Evolutionary conservation across 805 yeast genomes (phyloP).

Genomic region (Ascoidea rubescens): DNA sequence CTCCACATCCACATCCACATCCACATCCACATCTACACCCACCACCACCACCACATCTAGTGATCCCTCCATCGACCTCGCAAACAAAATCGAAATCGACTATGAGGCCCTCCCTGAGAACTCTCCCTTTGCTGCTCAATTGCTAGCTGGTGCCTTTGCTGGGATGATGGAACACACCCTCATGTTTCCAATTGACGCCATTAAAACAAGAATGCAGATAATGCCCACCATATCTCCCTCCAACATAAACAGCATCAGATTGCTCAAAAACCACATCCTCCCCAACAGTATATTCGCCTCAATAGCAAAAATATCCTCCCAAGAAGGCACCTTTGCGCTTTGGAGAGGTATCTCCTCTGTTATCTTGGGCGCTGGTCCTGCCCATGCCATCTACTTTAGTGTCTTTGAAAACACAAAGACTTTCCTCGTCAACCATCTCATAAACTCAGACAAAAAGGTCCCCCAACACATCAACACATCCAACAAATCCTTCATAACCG

Average conservation of each 20-base stretch:
- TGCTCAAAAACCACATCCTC: conserved; percentile 12
- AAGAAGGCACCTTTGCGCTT: conserved; percentile 77
- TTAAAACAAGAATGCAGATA: conserved; percentile 90
- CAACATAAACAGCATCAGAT: conserved; percentile 12
- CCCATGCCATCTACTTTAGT: conserved; percentile 93
- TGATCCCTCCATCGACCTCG: neutral
- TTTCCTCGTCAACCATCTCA: conserved; percentile 21
- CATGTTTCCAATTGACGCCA: conserved; percentile 94
- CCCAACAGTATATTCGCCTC: conserved; percentile 44
- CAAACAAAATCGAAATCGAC: conserved; percentile 38
- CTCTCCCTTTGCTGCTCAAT: conserved; percentile 71
- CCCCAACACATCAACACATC: neutral
- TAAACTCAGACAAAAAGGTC: neutral
- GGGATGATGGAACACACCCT: conserved; percentile 98
- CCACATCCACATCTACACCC: neutral
- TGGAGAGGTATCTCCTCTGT: conserved; percentile 94
- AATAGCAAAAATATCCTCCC: conserved; percentile 61
- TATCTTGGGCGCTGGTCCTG: conserved; percentile 96
- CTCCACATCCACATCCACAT: neutral
- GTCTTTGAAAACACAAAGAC: conserved; percentile 78
- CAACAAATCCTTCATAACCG: conserved; percentile 25
- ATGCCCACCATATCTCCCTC: conserved; percentile 6
- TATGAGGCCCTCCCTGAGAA: conserved; percentile 86
- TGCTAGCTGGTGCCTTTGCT: conserved; percentile 95
- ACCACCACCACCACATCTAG: neutral